These are phyloP conservation scores for Chlorella sp. DNA, from an alignment of 139 green algal species.

Conservation along the genomic window DNA sequence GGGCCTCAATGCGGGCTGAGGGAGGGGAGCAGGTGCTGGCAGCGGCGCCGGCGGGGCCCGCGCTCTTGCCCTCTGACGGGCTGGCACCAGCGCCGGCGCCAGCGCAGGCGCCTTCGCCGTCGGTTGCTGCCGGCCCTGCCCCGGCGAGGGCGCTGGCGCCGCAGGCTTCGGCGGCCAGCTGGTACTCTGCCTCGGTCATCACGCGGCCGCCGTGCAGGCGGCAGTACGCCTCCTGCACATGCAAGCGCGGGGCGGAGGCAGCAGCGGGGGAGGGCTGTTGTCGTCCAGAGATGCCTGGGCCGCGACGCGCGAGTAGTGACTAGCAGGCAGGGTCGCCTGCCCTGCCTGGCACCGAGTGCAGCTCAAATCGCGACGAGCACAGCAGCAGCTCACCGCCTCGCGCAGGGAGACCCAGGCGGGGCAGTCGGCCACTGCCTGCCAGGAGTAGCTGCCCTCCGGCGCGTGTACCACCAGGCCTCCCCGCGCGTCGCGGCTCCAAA, in stretches of 20 bases:
- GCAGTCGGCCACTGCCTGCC: slow-evolving; percentile 26
- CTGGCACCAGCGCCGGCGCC: too few species aligned
- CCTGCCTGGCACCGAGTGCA: background rate
- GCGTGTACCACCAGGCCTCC: slow-evolving; percentile 46
- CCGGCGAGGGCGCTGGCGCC: too few species aligned
- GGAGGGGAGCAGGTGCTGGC: too few species aligned
- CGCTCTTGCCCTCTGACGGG: too few species aligned
- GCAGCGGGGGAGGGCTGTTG: background rate
- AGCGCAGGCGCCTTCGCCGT: background rate
- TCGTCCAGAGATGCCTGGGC: background rate
- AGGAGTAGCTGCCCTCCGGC: slow-evolving; percentile 31
- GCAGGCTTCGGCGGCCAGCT: background rate
- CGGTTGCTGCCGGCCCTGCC: background rate
- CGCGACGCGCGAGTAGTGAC: background rate
- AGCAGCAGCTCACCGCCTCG: background rate
- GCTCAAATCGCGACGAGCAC: background rate
- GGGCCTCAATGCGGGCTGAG: too few species aligned
- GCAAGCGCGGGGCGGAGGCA: slow-evolving; percentile 31
- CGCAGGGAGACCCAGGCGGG: slow-evolving; percentile 34
- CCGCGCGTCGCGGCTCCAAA: background rate
- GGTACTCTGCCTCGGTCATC: slow-evolving; percentile 65
- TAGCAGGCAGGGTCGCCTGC: background rate
- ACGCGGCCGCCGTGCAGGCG: slow-evolving; percentile 29
- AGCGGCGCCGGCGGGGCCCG: too few species aligned
- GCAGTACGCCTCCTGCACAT: slow-evolving; percentile 58